phyloP scores from a whole-genome alignment of 257 asterid species.

The Penstemon davidsonii region DNA sequence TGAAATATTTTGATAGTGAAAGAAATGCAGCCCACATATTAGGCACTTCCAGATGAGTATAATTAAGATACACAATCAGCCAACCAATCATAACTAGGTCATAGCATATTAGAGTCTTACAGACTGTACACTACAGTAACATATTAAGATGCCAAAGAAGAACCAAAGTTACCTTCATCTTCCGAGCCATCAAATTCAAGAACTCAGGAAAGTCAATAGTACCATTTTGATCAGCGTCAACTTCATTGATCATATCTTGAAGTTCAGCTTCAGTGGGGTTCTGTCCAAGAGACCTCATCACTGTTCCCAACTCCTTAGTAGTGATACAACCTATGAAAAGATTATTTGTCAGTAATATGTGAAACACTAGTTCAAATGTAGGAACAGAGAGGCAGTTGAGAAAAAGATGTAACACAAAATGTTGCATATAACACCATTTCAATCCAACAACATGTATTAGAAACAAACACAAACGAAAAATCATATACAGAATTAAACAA shows the following conservation, averaged over 20 bases:
- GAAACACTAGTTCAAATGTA: not conserved
- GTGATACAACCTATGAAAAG: conserved; percentile 54
- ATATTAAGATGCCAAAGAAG: not conserved
- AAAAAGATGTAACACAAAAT: not conserved
- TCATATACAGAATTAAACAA: not conserved
- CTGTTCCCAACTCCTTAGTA: conserved; percentile 69
- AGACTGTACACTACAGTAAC: not conserved
- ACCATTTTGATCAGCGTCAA: conserved; percentile 69
- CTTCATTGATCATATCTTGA: conserved; percentile 64
- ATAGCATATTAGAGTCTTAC: not conserved
- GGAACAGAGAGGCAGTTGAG: not conserved
- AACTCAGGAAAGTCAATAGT: conserved; percentile 68
- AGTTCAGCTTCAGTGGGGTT: conserved; percentile 69
- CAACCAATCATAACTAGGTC: not conserved
- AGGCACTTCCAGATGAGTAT: not conserved
- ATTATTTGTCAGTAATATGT: conserved; percentile 9
- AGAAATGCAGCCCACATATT: not conserved
- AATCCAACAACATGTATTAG: not conserved
- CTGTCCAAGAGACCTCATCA: conserved; percentile 73
- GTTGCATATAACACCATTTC: not conserved
- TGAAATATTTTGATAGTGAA: not conserved
- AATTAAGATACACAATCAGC: not conserved
- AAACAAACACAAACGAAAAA: not conserved
- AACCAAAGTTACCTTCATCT: conserved; percentile 46
- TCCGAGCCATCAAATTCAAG: conserved; percentile 69